Evolutionary conservation across 169 alveolate genomes (phyloP).

Genomic region (Plasmodium coatneyi): DNA sequence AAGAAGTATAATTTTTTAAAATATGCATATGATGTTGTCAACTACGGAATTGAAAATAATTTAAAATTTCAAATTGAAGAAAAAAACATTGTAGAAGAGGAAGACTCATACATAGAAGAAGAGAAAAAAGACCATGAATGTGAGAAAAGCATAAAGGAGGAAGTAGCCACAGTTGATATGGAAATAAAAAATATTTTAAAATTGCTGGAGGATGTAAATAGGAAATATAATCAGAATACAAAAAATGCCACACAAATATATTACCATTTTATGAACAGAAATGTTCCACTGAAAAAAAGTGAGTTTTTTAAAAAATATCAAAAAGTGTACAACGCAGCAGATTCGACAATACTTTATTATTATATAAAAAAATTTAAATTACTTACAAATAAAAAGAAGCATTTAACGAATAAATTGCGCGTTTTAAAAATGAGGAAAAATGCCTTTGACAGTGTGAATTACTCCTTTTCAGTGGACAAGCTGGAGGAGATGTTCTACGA

Average conservation of each 20-base stretch:
- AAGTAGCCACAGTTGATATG: slow-evolving; percentile 13
- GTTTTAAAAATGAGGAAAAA: slow-evolving; percentile 53
- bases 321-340: slow-evolving; percentile 43
- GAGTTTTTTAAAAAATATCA: slow-evolving; percentile 69
- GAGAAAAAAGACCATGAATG: slow-evolving; percentile 1
- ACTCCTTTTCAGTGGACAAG: slow-evolving; percentile 41
- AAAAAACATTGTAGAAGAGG: slow-evolving; percentile 63
- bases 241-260: slow-evolving; percentile 43
- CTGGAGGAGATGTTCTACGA: slow-evolving; percentile 59
- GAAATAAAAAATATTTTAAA: slow-evolving; percentile 48
- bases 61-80: slow-evolving; percentile 63
- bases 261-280: slow-evolving; percentile 55
- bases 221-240: slow-evolving; percentile 47
- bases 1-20: slow-evolving; percentile 72
- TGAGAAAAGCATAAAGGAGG: slow-evolving; percentile 46
- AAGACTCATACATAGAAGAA: slow-evolving; percentile 58
- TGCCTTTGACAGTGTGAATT: slow-evolving; percentile 44
- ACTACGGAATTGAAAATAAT: slow-evolving; percentile 68
- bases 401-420: slow-evolving; percentile 27
- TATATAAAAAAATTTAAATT: slow-evolving; percentile 60
- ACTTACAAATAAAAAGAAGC: slow-evolving; percentile 48
- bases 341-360: slow-evolving; percentile 53
- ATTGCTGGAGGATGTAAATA: slow-evolving; percentile 33
- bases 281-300: slow-evolving; percentile 38
- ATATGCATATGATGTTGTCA: slow-evolving; percentile 64